A percentile compares a stretch with the other conserved stretches of the same genome.
These are phyloP conservation scores for Monosporascus sp. DNA, from an alignment of 2,329 filamentous ascomycete genomes.

Conservation along the genomic window DNA sequence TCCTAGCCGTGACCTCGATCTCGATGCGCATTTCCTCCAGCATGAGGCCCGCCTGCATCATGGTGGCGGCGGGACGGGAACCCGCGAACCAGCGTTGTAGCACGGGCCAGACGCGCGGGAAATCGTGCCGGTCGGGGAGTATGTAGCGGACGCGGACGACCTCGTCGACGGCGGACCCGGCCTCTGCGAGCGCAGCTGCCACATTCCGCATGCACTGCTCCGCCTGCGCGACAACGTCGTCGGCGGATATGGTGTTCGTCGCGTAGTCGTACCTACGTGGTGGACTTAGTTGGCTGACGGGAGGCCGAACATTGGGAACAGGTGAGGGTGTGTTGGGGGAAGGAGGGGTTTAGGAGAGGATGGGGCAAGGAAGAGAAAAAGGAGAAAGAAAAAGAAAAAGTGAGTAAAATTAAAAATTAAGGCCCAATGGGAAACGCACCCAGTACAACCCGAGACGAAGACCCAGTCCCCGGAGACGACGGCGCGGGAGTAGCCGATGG, in stretches of 20 bases:
- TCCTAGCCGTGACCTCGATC: constrained; percentile 19
- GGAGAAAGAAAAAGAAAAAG: not conserved
- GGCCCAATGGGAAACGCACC: constrained; percentile 26
- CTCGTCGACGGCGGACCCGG: constrained; percentile 38
- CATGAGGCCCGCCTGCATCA: constrained; percentile 47
- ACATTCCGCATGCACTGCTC: constrained; percentile 47
- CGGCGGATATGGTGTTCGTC: constrained; percentile 38
- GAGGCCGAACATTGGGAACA: not conserved
- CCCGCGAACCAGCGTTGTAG: constrained; percentile 44
- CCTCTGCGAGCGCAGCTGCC: constrained; percentile 37
- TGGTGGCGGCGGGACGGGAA: constrained; percentile 48
- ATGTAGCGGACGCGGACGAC: constrained; percentile 50
- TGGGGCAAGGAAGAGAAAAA: not conserved
- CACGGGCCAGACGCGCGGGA: constrained; percentile 44
- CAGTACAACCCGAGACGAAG: constrained; percentile 51
- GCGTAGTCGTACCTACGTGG: constrained; percentile 43
- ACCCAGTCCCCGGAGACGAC: constrained; percentile 46
- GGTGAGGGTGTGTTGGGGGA: no score
- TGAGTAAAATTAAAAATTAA: not conserved
- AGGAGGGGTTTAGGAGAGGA: no score
- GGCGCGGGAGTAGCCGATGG: constrained; percentile 51
- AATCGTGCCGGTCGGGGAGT: constrained; percentile 42
- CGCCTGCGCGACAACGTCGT: constrained; percentile 39
- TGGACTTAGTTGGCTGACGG: not conserved
- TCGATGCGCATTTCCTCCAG: constrained; percentile 40